These are phyloP conservation scores for Dothideomycetidae sp. DNA, from an alignment of 2,329 filamentous ascomycete genomes.

Conservation along the genomic window DNA sequence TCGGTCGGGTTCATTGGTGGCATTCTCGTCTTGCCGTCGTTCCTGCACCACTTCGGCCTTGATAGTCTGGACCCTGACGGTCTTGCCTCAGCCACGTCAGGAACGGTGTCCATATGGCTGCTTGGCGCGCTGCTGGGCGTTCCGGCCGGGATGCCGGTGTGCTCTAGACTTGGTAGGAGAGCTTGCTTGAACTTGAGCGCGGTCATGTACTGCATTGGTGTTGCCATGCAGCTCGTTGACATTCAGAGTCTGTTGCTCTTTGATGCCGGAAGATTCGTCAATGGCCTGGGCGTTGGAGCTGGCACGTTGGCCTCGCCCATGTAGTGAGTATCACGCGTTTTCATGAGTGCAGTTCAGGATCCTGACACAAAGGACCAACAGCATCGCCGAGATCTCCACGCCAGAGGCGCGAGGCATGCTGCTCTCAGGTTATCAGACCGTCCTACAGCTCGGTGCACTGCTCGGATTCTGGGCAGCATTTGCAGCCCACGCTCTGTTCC, in stretches of 20 bases:
- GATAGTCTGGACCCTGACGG: constrained; percentile 9
- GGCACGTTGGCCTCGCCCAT: constrained; percentile 11
- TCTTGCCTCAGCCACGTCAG: constrained; percentile 8
- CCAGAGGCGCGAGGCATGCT: constrained; percentile 9
- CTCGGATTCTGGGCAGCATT: constrained; percentile 9
- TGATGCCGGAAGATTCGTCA: constrained; percentile 9
- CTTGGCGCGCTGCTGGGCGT: constrained; percentile 13
- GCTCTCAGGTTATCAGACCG: constrained; percentile 9
- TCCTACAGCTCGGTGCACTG: constrained; percentile 6
- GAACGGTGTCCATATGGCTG: constrained; percentile 10
- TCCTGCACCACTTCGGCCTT: constrained; percentile 15
- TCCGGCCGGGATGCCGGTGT: constrained; percentile 11
- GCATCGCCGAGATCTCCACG: constrained; percentile 12
- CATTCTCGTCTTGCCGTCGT: constrained; percentile 16
- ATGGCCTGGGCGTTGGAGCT: constrained; percentile 11
- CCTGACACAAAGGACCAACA: background rate
- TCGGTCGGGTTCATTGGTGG: constrained; percentile 18
- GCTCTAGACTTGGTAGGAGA: constrained; percentile 8
- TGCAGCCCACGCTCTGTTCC: constrained; percentile 5
- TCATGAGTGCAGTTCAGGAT: background rate
- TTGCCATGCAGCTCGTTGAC: constrained; percentile 8
- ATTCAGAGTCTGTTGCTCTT: constrained; percentile 5
- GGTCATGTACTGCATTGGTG: constrained; percentile 10
- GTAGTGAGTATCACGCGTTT: constrained; percentile 9
- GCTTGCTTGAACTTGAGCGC: constrained; percentile 10